Conservation (phyloP, 2,329 filamentous ascomycete species). For the Oidium heveae region DNA sequence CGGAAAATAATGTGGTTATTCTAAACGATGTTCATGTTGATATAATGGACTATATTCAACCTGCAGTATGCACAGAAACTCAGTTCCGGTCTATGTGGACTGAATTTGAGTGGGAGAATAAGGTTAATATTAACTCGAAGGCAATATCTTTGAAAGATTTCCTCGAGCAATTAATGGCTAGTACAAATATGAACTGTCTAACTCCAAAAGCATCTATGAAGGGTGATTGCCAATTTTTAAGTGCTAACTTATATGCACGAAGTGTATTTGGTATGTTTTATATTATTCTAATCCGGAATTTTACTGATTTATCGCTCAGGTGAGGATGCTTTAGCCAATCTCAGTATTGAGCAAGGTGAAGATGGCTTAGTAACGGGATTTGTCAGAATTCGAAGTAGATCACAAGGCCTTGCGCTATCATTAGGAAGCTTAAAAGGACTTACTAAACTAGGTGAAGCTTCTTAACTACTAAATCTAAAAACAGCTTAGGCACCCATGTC, state of each 20-base stretch:
- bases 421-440: conserved; percentile 84
- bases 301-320: conserved; percentile 26
- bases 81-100: conserved; percentile 99
- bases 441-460: conserved; percentile 39
- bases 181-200: conserved; percentile 95
- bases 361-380: conserved; percentile 91
- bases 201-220: conserved; percentile 91
- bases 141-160: conserved; percentile 79
- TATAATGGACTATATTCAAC: conserved; percentile 99
- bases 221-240: conserved; percentile 94
- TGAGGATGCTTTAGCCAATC: conserved; percentile 89
- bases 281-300: neutral
- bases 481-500: no score
- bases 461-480: conserved; percentile 5
- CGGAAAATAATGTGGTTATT: conserved; percentile 89
- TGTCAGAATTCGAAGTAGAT: conserved; percentile 89
- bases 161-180: conserved; percentile 82
- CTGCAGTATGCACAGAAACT: conserved; percentile 85
- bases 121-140: conserved; percentile 99
- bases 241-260: conserved; percentile 83
- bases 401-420: conserved; percentile 81
- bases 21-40: conserved; percentile 95
- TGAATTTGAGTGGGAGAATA: conserved; percentile 99
- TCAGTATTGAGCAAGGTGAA: conserved; percentile 95
- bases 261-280: conserved; percentile 80